A percentile compares a stretch with the other conserved stretches of the same genome.
Conservation (phyloP, 345 rosid genomes). For the Euphorbia peplus region DNA sequence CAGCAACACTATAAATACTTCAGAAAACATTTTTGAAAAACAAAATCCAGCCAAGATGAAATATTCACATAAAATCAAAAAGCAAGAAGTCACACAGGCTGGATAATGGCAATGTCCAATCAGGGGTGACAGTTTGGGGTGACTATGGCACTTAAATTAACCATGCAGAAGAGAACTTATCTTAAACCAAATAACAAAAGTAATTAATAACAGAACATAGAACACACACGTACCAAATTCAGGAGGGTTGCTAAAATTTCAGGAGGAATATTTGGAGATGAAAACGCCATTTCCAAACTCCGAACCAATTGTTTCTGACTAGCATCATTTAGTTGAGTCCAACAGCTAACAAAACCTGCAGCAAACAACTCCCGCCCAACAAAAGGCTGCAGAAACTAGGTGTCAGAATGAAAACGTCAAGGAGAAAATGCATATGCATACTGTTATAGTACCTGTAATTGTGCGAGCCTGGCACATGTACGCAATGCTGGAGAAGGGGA, state of each 20-base stretch:
- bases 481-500: conserved; percentile 98
- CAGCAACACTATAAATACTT: not conserved
- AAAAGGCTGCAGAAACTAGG: conserved; percentile 67
- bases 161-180: not conserved
- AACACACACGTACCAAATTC: conserved; percentile 66
- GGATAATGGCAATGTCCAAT: not conserved
- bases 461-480: conserved; percentile 97
- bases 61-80: not conserved
- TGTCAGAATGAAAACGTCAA: conserved; percentile 28
- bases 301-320: conserved; percentile 90
- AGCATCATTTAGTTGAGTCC: conserved; percentile 81
- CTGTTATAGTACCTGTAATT: conserved; percentile 62
- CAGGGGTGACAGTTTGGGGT: not conserved
- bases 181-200: not conserved
- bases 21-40: not conserved
- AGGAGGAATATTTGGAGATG: conserved; percentile 95
- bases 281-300: conserved; percentile 98
- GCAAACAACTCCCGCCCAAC: conserved; percentile 98
- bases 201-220: not conserved
- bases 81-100: not conserved
- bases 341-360: conserved; percentile 99
- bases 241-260: conserved; percentile 97
- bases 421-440: conserved; percentile 13
- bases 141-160: not conserved
- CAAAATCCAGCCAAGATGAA: not conserved